phyloP scores from a whole-genome alignment of 2,329 filamentous ascomycete species.

The Diaporthe citriasiana region DNA sequence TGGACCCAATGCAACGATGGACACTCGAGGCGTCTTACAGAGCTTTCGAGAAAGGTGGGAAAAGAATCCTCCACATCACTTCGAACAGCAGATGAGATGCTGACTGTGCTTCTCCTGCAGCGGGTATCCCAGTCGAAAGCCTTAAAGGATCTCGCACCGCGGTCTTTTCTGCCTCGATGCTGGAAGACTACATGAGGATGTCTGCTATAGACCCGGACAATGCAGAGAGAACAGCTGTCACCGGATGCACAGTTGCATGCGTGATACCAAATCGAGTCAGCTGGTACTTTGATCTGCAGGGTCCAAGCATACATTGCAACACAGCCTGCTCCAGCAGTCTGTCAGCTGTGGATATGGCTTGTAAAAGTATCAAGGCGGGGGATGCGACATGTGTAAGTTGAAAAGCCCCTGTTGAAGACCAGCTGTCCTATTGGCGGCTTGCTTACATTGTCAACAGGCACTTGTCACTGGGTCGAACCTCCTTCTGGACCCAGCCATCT shows the following conservation, averaged over 20 bases:
- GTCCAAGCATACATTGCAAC: slow-evolving; percentile 54
- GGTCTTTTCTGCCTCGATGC: slow-evolving; percentile 56
- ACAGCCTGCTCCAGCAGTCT: slow-evolving; percentile 54
- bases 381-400: slow-evolving; percentile 4
- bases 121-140: slow-evolving; percentile 51
- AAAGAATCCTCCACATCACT: background rate
- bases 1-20: slow-evolving; percentile 57
- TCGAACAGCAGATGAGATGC: background rate
- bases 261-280: slow-evolving; percentile 55
- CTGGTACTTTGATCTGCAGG: slow-evolving; percentile 57
- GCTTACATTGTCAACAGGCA: slow-evolving; percentile 2
- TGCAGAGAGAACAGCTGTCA: slow-evolving; percentile 50
- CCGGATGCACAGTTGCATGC: slow-evolving; percentile 44
- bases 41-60: slow-evolving; percentile 54
- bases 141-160: slow-evolving; percentile 50
- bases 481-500: slow-evolving; percentile 43
- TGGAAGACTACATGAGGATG: slow-evolving; percentile 54
- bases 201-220: slow-evolving; percentile 53
- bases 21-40: slow-evolving; percentile 53
- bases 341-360: slow-evolving; percentile 34
- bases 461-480: slow-evolving; percentile 38
- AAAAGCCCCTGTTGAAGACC: too few species aligned
- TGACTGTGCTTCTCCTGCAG: slow-evolving; percentile 44
- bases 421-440: background rate
- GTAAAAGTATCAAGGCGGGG: slow-evolving; percentile 13